Conservation (phyloP, 2,329 filamentous ascomycete genomes). For the Elsinoe arachidis region DNA sequence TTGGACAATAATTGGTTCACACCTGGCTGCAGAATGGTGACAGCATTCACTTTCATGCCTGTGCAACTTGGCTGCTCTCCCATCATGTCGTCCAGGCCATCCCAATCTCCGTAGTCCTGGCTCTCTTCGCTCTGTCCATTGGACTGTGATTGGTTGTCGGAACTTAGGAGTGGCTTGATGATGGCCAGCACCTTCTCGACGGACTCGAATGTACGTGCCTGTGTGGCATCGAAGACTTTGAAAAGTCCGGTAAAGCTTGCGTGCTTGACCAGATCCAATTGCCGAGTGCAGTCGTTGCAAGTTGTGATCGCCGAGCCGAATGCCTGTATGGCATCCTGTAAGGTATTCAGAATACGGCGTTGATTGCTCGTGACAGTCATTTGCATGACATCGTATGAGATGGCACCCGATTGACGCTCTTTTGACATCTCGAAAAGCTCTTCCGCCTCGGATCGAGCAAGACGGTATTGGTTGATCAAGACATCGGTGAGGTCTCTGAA, state of each 20-base stretch:
- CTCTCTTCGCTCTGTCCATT: constrained; percentile 47
- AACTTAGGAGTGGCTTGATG: constrained; percentile 33
- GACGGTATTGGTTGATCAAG: constrained; percentile 46
- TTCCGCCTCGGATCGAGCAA: constrained; percentile 51
- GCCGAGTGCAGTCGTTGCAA: no score
- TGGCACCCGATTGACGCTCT: constrained; percentile 28
- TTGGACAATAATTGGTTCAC: constrained; percentile 51
- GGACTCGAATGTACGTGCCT: constrained; percentile 33
- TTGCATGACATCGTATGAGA: constrained; percentile 42
- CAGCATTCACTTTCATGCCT: not conserved
- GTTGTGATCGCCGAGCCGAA: constrained; percentile 28
- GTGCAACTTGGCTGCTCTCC: not conserved
- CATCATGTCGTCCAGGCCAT: constrained; percentile 40
- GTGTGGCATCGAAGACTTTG: constrained; percentile 42
- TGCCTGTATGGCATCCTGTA: constrained; percentile 45
- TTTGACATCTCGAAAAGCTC: constrained; percentile 37
- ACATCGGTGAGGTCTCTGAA: constrained; percentile 45
- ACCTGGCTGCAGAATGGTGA: constrained; percentile 18
- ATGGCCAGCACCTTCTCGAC: constrained; percentile 44
- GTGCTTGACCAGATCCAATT: constrained; percentile 28
- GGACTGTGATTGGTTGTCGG: constrained; percentile 17
- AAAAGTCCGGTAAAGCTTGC: constrained; percentile 36
- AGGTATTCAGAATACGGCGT: constrained; percentile 45
- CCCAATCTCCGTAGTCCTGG: constrained; percentile 55
- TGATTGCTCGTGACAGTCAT: constrained; percentile 49